A percentile compares a stretch with the other conserved stretches of the same genome.
Evolutionary conservation across 1,284 basidiomycete species (phyloP).

Genomic region (Singerocomus inundabilis): DNA sequence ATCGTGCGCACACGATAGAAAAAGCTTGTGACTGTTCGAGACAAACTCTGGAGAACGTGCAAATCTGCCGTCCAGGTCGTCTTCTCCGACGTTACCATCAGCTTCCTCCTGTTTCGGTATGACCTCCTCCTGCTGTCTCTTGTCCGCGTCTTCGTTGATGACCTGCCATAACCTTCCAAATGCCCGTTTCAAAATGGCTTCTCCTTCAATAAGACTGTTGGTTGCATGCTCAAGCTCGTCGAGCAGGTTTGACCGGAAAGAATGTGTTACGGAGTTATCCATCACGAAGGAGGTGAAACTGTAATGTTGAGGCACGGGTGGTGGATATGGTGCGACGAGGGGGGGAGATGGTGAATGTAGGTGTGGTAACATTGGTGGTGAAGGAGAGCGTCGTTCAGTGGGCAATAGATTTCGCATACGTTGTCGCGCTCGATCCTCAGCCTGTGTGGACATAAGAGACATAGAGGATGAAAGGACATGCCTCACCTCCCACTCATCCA

Average conservation of each 20-base stretch:
- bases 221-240: constrained; percentile 76
- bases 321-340: constrained; percentile 64
- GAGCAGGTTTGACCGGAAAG: constrained; percentile 73
- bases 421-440: constrained; percentile 77
- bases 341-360: constrained; percentile 59
- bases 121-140: constrained; percentile 37
- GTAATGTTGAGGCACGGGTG: constrained; percentile 61
- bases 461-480: constrained; percentile 2
- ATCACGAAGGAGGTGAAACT: constrained; percentile 80
- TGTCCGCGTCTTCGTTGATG: constrained; percentile 64
- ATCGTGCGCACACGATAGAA: constrained; percentile 50
- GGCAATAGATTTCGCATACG: constrained; percentile 67
- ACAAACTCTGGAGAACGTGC: constrained; percentile 64
- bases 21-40: constrained; percentile 63
- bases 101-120: constrained; percentile 69
- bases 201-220: constrained; percentile 76
- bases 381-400: constrained; percentile 52
- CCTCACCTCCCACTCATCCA: constrained; percentile 79
- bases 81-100: constrained; percentile 50
- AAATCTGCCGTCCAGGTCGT: constrained; percentile 49
- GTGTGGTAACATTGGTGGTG: constrained; percentile 58
- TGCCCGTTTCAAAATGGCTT: constrained; percentile 65
- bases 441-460: constrained; percentile 41
- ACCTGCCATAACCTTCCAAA: constrained; percentile 77
- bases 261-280: constrained; percentile 78